Conservation (phyloP, 192 early-diverging fungal species). For the Coemansia sp. region DNA sequence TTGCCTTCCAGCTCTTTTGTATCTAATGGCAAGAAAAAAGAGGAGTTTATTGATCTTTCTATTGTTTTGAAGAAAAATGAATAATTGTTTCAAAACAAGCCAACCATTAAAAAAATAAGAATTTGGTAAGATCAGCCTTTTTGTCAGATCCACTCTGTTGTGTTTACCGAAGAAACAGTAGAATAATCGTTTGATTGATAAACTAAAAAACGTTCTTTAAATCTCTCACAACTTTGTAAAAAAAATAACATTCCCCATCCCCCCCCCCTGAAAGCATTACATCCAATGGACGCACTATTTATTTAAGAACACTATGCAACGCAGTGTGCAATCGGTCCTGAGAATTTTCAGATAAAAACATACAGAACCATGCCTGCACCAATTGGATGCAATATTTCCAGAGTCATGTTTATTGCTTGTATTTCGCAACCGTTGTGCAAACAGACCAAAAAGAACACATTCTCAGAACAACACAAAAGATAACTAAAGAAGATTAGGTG, state of each 20-base stretch:
- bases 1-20: background rate
- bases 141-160: background rate
- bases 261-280: background rate
- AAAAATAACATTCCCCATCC: background rate
- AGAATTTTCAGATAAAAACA: no score
- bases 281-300: background rate
- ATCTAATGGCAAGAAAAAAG: background rate
- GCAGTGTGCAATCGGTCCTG: no score
- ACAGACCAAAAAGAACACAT: background rate
- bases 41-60: background rate
- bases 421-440: no score
- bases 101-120: no score
- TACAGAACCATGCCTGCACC: no score
- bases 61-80: background rate
- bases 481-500: background rate
- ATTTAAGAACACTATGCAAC: no score
- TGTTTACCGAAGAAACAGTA: background rate
- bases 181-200: background rate
- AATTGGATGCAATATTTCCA: no score
- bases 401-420: no score
- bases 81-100: no score
- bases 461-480: background rate
- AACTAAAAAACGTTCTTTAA: background rate
- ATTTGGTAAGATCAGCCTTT: background rate
- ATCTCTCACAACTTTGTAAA: background rate